Evolutionary conservation across 768 basidiomycete genomes (phyloP), one percentile per base, ranked within the genome.

Genomic region (Lactarius tabidus): DNA sequence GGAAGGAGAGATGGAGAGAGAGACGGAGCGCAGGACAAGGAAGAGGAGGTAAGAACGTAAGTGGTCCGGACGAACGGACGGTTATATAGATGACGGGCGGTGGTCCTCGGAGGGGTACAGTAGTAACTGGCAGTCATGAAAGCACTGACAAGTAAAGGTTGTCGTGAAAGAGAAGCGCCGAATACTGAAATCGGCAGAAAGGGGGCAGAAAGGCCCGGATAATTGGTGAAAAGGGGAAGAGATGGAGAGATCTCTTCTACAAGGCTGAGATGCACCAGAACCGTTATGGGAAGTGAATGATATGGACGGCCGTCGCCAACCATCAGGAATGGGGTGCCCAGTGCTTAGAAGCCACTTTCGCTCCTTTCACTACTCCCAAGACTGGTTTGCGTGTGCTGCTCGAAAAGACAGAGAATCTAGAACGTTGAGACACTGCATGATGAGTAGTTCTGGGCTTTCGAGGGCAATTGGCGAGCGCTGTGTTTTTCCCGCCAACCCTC

Each of bases 101-200:
- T 43, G 54, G 58, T 65, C 67, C 67, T 59, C 61, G 59, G 48
- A 57, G 15, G 54, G 72, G 38, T 68, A 9, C 54, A 72, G 35
- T 69, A 57, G 51, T 51, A 45, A 63, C 62, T 57, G 39, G 65
- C 63, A 70, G 69, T 72, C 70, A 71, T 71, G 74, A 73, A 67
- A 70, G 69, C 60, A 57, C 57, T 66, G 55, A 60, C 59, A 61
- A 59, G 60, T 64, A 61, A 51, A 55, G 38, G 33, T 23, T 53
- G 31, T 38, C 23, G 29, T 33, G 57, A 73, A 72, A 72, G 70
- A 68, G 64, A 62, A 58, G 67, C 51, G 71, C 67, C 67, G 71
- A 69, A 62, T 59, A 62, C 67, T 56, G 57, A 52, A 66, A 67
- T 72, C 72, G 74, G 71, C 72, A 70, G 48, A 70, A 66, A 52